A percentile compares a stretch with the other conserved stretches of the same genome.
Evolutionary conservation across 225 moss, liverwort and hornwort species (phyloP).

Genomic region (Bryum argenteum): DNA sequence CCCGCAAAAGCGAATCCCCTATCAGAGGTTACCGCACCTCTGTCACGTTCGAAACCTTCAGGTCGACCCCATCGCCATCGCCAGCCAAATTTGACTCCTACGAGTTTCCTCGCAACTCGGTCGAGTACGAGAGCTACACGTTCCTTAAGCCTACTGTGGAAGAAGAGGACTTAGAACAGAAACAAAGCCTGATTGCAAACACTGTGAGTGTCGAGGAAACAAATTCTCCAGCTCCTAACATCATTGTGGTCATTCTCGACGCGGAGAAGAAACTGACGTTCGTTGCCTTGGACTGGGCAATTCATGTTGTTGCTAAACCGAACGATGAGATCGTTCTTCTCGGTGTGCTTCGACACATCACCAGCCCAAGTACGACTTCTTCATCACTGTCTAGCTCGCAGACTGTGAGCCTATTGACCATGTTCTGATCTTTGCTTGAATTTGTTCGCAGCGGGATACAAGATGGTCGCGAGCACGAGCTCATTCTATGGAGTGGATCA

Average conservation of each 20-base stretch:
- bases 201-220: constrained; percentile 3
- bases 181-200: constrained; percentile 28
- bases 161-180: constrained; percentile 38
- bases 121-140: constrained; percentile 1
- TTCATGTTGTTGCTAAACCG: constrained; percentile 35
- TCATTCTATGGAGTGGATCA: constrained; percentile 30
- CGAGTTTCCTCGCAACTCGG: constrained; percentile 1
- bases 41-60: constrained; percentile 20
- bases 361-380: constrained; percentile 41
- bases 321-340: constrained; percentile 45
- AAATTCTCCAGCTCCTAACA: neutral
- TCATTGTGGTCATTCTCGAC: constrained; percentile 41
- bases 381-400: too few species aligned
- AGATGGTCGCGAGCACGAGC: constrained; percentile 41
- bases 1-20: neutral
- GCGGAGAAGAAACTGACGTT: constrained; percentile 51
- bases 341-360: constrained; percentile 43
- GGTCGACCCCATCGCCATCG: neutral
- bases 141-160: constrained; percentile 17
- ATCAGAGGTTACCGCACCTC: constrained; percentile 9
- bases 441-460: constrained; percentile 36
- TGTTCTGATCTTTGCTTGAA: constrained; percentile 1
- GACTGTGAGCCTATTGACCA: too few species aligned
- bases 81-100: constrained; percentile 21
- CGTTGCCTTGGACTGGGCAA: constrained; percentile 49